Conservation (phyloP, 495 filamentous ascomycete species). For the Collariella sp. region DNA sequence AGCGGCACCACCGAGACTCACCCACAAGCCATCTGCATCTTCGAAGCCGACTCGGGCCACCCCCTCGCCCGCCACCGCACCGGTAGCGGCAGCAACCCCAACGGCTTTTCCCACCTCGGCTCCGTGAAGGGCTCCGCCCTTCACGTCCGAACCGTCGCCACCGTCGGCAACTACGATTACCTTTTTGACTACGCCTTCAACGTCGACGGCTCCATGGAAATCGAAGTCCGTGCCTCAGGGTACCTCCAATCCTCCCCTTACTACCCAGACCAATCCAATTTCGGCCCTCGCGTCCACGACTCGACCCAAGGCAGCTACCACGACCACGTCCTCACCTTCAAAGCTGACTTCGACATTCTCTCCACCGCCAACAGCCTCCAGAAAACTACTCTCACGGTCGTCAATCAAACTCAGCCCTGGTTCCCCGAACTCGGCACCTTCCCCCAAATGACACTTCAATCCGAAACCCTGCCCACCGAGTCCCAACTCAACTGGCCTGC, state of each 20-base stretch:
- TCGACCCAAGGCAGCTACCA: conserved; percentile 41
- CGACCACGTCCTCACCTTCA: conserved; percentile 47
- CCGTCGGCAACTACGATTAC: conserved; percentile 50
- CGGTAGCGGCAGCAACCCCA: conserved; percentile 24
- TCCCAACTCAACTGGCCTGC: conserved; percentile 40
- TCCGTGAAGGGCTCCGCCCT: conserved; percentile 40
- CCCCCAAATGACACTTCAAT: conserved; percentile 42
- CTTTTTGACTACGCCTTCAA: conserved; percentile 44
- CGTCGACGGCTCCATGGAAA: conserved; percentile 47
- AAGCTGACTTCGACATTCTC: conserved; percentile 47
- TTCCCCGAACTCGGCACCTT: conserved; percentile 34
- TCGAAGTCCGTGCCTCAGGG: conserved; percentile 48
- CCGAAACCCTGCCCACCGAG: conserved; percentile 35
- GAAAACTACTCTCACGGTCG: conserved; percentile 33
- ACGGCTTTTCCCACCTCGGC: conserved; percentile 32
- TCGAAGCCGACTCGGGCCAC: conserved; percentile 42
- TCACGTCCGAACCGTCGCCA: conserved; percentile 38
- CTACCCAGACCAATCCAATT: conserved; percentile 40
- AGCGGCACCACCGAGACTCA: conserved; percentile 28
- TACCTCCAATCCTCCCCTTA: conserved; percentile 44
- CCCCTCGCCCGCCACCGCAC: conserved; percentile 40
- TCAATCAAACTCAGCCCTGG: conserved; percentile 42
- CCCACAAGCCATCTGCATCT: conserved; percentile 43
- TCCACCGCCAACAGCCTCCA: conserved; percentile 41
- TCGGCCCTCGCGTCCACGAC: conserved; percentile 43